These are phyloP conservation scores for Abrus pulchellus DNA, from an alignment of 306 rosid species.

Conservation along the genomic window DNA sequence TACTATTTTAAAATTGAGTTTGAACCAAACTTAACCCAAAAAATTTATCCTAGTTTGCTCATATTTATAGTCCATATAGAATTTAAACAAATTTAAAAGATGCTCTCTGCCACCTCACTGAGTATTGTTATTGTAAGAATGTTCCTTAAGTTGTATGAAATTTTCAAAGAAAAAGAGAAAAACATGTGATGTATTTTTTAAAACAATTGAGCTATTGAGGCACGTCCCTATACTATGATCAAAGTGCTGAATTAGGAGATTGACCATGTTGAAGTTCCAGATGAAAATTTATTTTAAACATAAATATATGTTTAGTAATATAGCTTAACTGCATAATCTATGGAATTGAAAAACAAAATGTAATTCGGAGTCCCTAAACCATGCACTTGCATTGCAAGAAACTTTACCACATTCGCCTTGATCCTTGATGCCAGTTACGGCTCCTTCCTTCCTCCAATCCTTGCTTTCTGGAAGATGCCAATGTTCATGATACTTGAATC, in stretches of 20 bases:
- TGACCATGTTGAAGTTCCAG: constrained; percentile 11
- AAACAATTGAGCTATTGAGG: neutral
- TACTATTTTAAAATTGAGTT: too few species aligned
- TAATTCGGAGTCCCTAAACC: neutral
- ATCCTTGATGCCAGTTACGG: constrained; percentile 69
- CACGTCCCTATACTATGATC: neutral
- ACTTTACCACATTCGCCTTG: constrained; percentile 83
- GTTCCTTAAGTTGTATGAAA: constrained; percentile 7
- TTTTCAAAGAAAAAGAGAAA: neutral
- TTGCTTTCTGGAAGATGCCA: constrained; percentile 49
- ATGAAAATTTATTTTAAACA: neutral
- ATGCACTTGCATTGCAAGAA: constrained; percentile 21
- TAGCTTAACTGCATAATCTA: constrained; percentile 9
- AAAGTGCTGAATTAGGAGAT: neutral
- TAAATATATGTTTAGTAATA: neutral
- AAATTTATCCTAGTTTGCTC: too few species aligned
- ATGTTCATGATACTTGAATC: constrained; percentile 49
- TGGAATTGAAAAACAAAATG: constrained; percentile 5
- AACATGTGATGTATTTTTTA: neutral
- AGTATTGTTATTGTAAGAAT: neutral
- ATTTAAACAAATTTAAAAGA: too few species aligned
- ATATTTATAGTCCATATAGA: too few species aligned
- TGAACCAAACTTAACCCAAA: too few species aligned
- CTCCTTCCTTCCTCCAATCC: constrained; percentile 80
- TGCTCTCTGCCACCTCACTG: too few species aligned